A percentile compares a stretch with the other conserved stretches of the same genome.
These are phyloP conservation scores for Escovopsis weberi DNA, from an alignment of 2,329 filamentous ascomycete species.

Conservation along the genomic window DNA sequence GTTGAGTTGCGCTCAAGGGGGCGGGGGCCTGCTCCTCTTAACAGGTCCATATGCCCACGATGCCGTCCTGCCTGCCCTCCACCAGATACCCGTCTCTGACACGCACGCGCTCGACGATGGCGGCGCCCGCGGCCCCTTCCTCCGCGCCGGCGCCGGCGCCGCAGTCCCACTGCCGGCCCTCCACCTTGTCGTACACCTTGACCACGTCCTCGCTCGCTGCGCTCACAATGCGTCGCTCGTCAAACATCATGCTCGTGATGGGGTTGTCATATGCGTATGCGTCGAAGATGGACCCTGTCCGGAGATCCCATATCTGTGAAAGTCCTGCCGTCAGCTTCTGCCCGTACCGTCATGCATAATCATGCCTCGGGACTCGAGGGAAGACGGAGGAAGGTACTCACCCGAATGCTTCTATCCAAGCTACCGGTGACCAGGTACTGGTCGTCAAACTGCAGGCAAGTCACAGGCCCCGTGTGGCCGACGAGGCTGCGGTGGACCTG, in stretches of 20 bases:
- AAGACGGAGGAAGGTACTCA: constrained; percentile 34
- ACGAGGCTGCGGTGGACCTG: constrained; percentile 95
- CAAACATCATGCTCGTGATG: constrained; percentile 95
- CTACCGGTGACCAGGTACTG: constrained; percentile 89
- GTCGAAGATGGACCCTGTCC: constrained; percentile 88
- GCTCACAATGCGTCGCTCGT: constrained; percentile 73
- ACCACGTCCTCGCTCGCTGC: constrained; percentile 87
- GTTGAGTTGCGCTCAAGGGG: no score
- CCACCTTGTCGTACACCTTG: constrained; percentile 96
- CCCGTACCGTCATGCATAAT: no score
- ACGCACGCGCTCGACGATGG: constrained; percentile 69
- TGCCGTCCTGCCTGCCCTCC: constrained; percentile 76
- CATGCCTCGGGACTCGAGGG: not conserved
- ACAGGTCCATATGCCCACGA: constrained; percentile 83
- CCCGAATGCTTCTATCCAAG: constrained; percentile 80
- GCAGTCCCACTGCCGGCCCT: constrained; percentile 92
- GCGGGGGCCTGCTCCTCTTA: constrained; percentile 13
- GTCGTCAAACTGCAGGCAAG: constrained; percentile 90
- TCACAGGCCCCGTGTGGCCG: constrained; percentile 88
- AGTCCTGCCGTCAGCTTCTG: constrained; percentile 12
- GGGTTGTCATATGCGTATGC: constrained; percentile 90
- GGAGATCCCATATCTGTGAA: constrained; percentile 87
- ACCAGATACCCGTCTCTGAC: constrained; percentile 90
- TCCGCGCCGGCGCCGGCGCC: constrained; percentile 64
- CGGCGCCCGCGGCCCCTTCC: constrained; percentile 47